These are phyloP conservation scores for Gymnopus androsaceus DNA, from an alignment of 1,284 basidiomycete species.

Conservation along the genomic window DNA sequence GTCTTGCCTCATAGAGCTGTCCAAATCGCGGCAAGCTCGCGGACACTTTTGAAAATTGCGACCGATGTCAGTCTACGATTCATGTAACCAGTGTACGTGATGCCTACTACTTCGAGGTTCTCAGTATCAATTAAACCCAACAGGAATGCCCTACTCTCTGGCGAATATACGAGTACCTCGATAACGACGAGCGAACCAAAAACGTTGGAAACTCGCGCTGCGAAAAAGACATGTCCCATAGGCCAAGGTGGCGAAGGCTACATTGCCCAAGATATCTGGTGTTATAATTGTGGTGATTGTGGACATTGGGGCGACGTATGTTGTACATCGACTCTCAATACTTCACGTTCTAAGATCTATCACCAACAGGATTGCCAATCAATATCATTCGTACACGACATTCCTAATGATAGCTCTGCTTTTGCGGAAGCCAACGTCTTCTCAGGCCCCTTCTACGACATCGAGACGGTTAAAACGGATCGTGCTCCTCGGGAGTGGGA, in stretches of 20 bases:
- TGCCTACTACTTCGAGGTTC: not conserved
- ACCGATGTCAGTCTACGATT: constrained; percentile 69
- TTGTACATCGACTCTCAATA: constrained; percentile 16
- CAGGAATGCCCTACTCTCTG: constrained; percentile 88
- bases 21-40: constrained; percentile 57
- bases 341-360: constrained; percentile 5
- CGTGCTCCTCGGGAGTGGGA: constrained; percentile 43
- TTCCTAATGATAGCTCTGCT: constrained; percentile 66
- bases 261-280: constrained; percentile 75
- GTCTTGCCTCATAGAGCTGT: constrained; percentile 60
- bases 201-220: constrained; percentile 51
- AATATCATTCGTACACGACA: constrained; percentile 48
- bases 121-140: constrained; percentile 2
- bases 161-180: constrained; percentile 83
- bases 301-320: constrained; percentile 89
- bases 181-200: constrained; percentile 52
- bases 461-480: constrained; percentile 27
- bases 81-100: constrained; percentile 70
- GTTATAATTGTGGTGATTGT: constrained; percentile 82
- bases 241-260: constrained; percentile 81
- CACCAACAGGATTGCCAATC: constrained; percentile 69
- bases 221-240: constrained; percentile 48
- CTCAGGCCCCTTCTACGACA: constrained; percentile 74
- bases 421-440: constrained; percentile 72
- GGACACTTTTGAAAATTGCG: constrained; percentile 56